phyloP scores from a whole-genome alignment of 257 asterid genomes.

The Coffea eugenioides region DNA sequence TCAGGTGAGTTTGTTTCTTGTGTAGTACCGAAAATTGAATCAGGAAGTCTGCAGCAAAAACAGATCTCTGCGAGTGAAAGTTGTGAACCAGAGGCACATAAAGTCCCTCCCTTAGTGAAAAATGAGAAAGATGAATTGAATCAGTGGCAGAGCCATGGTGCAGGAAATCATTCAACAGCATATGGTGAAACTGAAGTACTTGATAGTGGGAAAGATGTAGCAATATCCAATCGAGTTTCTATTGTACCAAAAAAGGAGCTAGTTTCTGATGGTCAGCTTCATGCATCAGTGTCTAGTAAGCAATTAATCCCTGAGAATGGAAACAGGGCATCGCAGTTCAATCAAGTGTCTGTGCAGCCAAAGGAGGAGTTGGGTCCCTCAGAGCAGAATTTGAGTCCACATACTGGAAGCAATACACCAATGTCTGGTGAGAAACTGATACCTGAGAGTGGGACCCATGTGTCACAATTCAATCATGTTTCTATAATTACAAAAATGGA shows the following conservation, averaged over 20 bases:
- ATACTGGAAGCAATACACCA: neutral
- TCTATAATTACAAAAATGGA: conserved; percentile 41
- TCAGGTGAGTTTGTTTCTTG: conserved; percentile 25
- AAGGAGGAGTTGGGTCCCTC: conserved; percentile 8
- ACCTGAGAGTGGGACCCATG: conserved; percentile 25
- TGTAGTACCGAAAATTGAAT: conserved; percentile 18
- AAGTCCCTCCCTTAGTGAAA: neutral
- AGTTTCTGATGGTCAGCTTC: neutral
- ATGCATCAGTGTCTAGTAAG: neutral
- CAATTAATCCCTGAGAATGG: conserved; percentile 12
- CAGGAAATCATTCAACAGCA: neutral
- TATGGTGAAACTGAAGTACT: neutral
- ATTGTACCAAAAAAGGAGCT: conserved; percentile 4
- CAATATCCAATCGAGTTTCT: conserved; percentile 4
- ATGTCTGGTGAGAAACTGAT: conserved; percentile 19
- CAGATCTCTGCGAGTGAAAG: conserved; percentile 5
- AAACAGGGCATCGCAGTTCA: neutral
- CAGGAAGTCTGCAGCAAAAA: conserved; percentile 22
- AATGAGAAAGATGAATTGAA: neutral
- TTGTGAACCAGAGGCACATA: neutral
- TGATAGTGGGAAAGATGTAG: conserved; percentile 1
- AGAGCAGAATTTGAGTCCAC: conserved; percentile 14
- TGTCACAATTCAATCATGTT: conserved; percentile 36
- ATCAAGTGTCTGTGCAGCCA: conserved; percentile 3
- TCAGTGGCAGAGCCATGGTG: neutral